Base-by-base conservation (phyloP, 1,284 basidiomycete genomes). In the Entoloma clypeatum region DNA sequence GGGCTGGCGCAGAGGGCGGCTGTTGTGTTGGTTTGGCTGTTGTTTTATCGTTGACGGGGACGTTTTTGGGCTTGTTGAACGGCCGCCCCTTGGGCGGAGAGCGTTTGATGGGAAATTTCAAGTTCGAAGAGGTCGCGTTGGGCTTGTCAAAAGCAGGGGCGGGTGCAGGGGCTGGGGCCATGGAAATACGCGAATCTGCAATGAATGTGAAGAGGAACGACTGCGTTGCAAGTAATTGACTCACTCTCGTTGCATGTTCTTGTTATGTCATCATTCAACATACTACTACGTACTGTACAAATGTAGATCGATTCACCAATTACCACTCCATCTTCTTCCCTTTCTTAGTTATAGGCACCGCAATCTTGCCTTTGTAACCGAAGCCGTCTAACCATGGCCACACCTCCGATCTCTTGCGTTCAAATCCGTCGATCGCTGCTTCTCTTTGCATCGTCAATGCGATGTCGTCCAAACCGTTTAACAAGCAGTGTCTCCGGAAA, bases 341-440 rank as follows among this genome's bases (percentile, higher is more conserved):
- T 48, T 68, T 63, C 49, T 64, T 68, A 24, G 57, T 59, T 14
- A 71, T 61, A 10, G 69, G 59, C 29, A 86, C 64, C 2, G 81
- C 75, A 39, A 88, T 85, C 61, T 81, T 84, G 39, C 82, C 85
- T 61, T 85, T 77, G 67, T 92, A 93, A 27, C 90, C 91, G 48
- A 92, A 87, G 37, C 93, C 93, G 60, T 97, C 89, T 61, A 96
- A 67, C 93, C 93, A 97, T 7, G 93, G 88, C 90, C 92, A 95
- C 43, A 72, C 61, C 56, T 77, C 68, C 23, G 81, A 85, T 50
- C 93, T 65, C 54, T 76, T 76, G 55, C 74, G 60, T 74, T 97
- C 93, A 56, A 95, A 97, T 39, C 64, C 56, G 49, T 74, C 70
- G 50, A 97, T 94, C 14, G 71, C 61, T 9, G 68, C 65, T 32